These are phyloP conservation scores for Sporisorium iseilematis-ciliati DNA, from an alignment of 1,284 basidiomycete genomes.

Conservation along the genomic window DNA sequence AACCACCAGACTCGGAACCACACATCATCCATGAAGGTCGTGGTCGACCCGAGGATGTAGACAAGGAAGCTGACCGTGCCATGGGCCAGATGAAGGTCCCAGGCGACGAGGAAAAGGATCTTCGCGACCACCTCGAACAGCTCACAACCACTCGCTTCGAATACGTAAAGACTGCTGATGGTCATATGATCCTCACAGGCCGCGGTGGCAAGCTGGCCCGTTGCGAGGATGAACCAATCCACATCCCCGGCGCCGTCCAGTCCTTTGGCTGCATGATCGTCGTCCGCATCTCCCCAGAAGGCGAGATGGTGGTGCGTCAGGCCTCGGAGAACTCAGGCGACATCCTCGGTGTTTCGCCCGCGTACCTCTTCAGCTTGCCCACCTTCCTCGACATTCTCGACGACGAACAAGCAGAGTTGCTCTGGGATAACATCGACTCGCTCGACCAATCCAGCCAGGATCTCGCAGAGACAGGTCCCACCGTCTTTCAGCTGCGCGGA, in stretches of 20 bases:
- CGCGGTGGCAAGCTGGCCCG: conserved; percentile 78
- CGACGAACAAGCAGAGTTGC: conserved; percentile 77
- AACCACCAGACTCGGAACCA: not conserved
- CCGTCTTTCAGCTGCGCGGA: conserved; percentile 79
- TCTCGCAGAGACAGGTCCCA: conserved; percentile 55
- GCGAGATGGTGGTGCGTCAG: conserved; percentile 78
- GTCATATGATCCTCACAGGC: conserved; percentile 79
- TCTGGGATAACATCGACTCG: conserved; percentile 84
- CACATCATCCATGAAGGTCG: conserved; percentile 31
- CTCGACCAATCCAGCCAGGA: conserved; percentile 75
- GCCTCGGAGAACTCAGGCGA: conserved; percentile 83
- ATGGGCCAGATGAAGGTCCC: conserved; percentile 41
- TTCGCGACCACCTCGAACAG: conserved; percentile 37
- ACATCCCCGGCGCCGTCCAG: conserved; percentile 85
- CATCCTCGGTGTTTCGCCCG: conserved; percentile 80
- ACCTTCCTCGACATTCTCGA: conserved; percentile 83
- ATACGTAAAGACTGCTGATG: conserved; percentile 78
- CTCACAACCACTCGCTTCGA: conserved; percentile 74
- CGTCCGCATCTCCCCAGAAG: conserved; percentile 78
- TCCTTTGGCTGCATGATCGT: conserved; percentile 86
- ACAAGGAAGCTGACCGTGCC: conserved; percentile 33
- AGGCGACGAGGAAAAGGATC: conserved; percentile 26
- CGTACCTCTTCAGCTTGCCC: conserved; percentile 81
- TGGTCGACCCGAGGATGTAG: conserved; percentile 38
- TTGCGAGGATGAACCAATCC: conserved; percentile 91